phyloP scores from a whole-genome alignment of 805 yeast species.

The Dipodascopsis uninucleata region DNA sequence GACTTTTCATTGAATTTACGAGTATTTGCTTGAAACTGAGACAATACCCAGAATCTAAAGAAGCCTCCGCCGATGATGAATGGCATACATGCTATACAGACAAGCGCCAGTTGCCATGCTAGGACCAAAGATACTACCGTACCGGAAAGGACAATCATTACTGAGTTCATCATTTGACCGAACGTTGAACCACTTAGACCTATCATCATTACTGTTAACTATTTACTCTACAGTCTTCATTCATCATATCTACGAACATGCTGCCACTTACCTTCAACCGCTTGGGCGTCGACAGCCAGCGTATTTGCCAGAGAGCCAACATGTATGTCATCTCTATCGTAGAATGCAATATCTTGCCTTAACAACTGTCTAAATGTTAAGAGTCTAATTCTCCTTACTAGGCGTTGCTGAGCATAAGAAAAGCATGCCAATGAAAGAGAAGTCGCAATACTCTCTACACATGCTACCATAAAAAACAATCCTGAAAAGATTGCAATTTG shows the following conservation, averaged over 20 bases:
- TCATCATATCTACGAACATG: constrained; percentile 31
- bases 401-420: constrained; percentile 11
- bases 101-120: constrained; percentile 42
- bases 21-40: constrained; percentile 35
- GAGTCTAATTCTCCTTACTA: constrained; percentile 23
- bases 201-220: constrained; percentile 13
- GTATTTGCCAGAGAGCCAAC: constrained; percentile 26
- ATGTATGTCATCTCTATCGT: constrained; percentile 26
- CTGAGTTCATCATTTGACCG: constrained; percentile 30
- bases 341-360: constrained; percentile 30
- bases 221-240: constrained; percentile 24
- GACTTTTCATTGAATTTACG: constrained; percentile 34
- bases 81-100: constrained; percentile 37
- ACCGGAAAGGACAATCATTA: constrained; percentile 39
- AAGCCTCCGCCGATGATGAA: constrained; percentile 41
- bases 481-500: constrained; percentile 37
- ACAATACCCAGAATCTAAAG: constrained; percentile 36
- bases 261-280: constrained; percentile 32
- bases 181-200: constrained; percentile 30
- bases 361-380: constrained; percentile 23
- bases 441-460: constrained; percentile 37
- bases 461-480: constrained; percentile 39
- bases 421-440: neutral
- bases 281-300: constrained; percentile 30
- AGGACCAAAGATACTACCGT: constrained; percentile 39